Conservation (phyloP, 345 rosid genomes). For the Brassica rapa region DNA sequence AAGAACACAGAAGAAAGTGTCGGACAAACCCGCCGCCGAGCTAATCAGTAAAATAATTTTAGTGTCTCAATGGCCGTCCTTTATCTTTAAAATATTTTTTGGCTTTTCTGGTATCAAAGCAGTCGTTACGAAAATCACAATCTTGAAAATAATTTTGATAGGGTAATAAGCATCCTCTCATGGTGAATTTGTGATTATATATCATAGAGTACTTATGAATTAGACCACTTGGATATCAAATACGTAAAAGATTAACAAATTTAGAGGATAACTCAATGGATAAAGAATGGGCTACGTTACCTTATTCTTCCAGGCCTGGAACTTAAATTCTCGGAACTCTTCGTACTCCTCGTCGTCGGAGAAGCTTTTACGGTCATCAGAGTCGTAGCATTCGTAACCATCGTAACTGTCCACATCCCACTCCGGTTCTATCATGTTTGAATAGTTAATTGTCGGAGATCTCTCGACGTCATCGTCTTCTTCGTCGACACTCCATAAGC, state of each 20-base stretch:
- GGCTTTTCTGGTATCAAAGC: neutral
- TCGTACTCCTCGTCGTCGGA: neutral
- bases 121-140: neutral
- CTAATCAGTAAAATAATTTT: too few species aligned
- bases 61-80: neutral
- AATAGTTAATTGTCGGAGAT: neutral
- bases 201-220: neutral
- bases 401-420: constrained; percentile 23
- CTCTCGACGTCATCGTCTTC: neutral
- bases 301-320: neutral
- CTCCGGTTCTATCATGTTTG: neutral
- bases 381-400: neutral
- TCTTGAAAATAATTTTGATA: neutral
- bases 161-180: neutral
- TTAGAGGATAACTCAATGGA: neutral
- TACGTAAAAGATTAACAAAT: neutral
- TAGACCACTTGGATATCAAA: neutral
- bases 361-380: neutral
- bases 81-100: too few species aligned
- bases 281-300: neutral
- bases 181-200: neutral
- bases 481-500: neutral
- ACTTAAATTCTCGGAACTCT: neutral
- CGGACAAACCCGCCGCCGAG: neutral
- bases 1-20: neutral